These are phyloP conservation scores for Geotrichum reessii DNA, from an alignment of 1,139 yeast genomes.

Conservation along the genomic window DNA sequence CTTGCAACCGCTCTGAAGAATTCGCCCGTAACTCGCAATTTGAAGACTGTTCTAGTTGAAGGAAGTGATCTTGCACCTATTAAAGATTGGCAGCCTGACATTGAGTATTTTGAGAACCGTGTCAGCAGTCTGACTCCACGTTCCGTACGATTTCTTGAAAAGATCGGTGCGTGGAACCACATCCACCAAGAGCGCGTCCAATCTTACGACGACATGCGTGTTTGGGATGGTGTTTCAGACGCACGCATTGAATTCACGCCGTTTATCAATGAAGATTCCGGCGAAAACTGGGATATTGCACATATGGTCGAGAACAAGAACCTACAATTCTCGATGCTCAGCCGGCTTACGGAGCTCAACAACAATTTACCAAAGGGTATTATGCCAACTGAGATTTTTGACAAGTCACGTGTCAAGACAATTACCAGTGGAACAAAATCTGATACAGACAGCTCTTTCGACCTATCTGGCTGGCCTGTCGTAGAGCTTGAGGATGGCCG, in stretches of 20 bases:
- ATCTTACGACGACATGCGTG: constrained; percentile 72
- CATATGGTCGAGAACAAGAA: constrained; percentile 88
- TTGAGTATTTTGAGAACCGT: constrained; percentile 59
- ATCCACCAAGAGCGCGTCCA: constrained; percentile 65
- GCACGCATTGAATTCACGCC: constrained; percentile 70
- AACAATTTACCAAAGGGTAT: constrained; percentile 23
- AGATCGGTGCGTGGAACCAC: constrained; percentile 72
- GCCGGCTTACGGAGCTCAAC: constrained; percentile 49
- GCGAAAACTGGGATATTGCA: constrained; percentile 44
- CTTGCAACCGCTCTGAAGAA: constrained; percentile 70
- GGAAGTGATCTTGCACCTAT: constrained; percentile 56
- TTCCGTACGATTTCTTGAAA: constrained; percentile 58
- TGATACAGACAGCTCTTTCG: constrained; percentile 33
- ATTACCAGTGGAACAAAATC: constrained; percentile 32
- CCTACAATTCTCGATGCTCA: constrained; percentile 65
- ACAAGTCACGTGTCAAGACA: constrained; percentile 56
- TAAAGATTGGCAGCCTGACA: constrained; percentile 53
- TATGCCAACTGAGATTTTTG: constrained; percentile 45
- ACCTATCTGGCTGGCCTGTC: constrained; percentile 64
- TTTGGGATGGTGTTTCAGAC: constrained; percentile 76
- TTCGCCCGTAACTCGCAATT: constrained; percentile 54
- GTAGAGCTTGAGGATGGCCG: constrained; percentile 66
- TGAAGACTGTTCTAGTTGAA: constrained; percentile 68
- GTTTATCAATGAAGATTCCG: constrained; percentile 27
- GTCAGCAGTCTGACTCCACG: constrained; percentile 83